These are phyloP conservation scores for Blastobotrys parvus DNA, from an alignment of 805 yeast species.

Conservation along the genomic window DNA sequence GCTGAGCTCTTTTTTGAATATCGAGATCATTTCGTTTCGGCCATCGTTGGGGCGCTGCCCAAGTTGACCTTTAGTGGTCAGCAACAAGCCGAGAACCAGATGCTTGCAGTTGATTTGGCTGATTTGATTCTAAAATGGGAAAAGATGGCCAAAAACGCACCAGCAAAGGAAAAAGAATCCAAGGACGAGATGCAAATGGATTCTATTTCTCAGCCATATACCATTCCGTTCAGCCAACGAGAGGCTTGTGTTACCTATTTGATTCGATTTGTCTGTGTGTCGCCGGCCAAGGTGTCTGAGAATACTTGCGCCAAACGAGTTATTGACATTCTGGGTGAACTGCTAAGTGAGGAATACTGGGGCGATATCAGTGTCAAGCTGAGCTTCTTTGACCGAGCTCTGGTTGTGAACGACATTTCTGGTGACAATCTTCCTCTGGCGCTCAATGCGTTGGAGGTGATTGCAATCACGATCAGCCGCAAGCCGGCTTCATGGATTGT, in stretches of 20 bases:
- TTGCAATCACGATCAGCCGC: slow-evolving; percentile 74
- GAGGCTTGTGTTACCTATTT: slow-evolving; percentile 88
- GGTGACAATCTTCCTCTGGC: slow-evolving; percentile 60
- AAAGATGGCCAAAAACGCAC: slow-evolving; percentile 27
- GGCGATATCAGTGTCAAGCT: slow-evolving; percentile 81
- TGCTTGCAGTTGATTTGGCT: slow-evolving; percentile 80
- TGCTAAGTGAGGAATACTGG: slow-evolving; percentile 73
- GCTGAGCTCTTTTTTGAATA: slow-evolving; percentile 77
- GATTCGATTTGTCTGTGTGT: slow-evolving; percentile 79
- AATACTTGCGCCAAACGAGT: slow-evolving; percentile 77
- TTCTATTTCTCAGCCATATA: slow-evolving; percentile 41
- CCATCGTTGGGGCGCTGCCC: slow-evolving; percentile 87
- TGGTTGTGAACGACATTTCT: slow-evolving; percentile 69
- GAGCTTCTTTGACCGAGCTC: slow-evolving; percentile 78
- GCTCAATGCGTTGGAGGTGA: slow-evolving; percentile 83
- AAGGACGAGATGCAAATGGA: slow-evolving; percentile 11
- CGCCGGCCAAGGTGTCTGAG: slow-evolving; percentile 78
- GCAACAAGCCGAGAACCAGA: slow-evolving; percentile 73
- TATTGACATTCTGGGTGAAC: slow-evolving; percentile 61
- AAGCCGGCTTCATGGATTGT: slow-evolving; percentile 73
- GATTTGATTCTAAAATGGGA: slow-evolving; percentile 87
- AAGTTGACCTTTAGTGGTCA: slow-evolving; percentile 72
- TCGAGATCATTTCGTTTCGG: slow-evolving; percentile 81
- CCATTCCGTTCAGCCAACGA: slow-evolving; percentile 67
- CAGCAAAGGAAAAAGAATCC: slow-evolving; percentile 21